Evolutionary conservation across 164 flowering plant genomes (phyloP), one percentile per base, ranked within the genome.

Genomic region (Kingdonia uniflora): DNA sequence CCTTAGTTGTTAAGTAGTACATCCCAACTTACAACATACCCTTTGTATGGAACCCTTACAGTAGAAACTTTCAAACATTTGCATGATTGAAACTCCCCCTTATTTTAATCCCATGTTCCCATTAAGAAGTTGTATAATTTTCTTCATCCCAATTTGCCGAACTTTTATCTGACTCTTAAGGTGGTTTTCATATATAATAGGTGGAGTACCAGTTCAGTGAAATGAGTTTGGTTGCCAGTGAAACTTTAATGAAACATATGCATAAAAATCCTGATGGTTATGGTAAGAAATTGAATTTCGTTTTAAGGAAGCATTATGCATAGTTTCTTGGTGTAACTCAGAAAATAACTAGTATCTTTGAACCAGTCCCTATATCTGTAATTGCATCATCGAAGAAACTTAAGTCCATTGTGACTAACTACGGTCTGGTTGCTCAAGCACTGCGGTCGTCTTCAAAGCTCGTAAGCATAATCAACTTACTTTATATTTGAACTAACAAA

Each of bases 171-270:
- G 35, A 29, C 35, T 29, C 35, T 29, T 29, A 29, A 29, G 35
- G 8, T 29, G 35, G 8, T 29, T 29, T 29, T 29, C 50, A 55
- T 20, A 23, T 47, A 25, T 47, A 49, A 63, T 71, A 94, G 99
- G 95, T 76, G 29, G 97, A 89, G 57, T 82, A 89, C 63, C 91
- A 82, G 58, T 79, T 89, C 60, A 86, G 87, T 61, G 87, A 81
- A 69, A 76, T 85, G 80, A 89, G 92, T 63, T 70, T 94, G 77
- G 72, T 88, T 39, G 87, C 90, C 26, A 89, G 79, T 71, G 99
- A 94, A 22, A 59, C 81, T 22, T 61, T 94, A 51, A 62, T 61
- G 19, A 94, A 77, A 65, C 87, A 84, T 21, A 76, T 84, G 17
- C 78, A 60, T 29, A 94, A 83, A 68, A 95, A 89, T 51, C 83